phyloP scores from a whole-genome alignment of 306 rosid species.

The Cicer yamashitae region DNA sequence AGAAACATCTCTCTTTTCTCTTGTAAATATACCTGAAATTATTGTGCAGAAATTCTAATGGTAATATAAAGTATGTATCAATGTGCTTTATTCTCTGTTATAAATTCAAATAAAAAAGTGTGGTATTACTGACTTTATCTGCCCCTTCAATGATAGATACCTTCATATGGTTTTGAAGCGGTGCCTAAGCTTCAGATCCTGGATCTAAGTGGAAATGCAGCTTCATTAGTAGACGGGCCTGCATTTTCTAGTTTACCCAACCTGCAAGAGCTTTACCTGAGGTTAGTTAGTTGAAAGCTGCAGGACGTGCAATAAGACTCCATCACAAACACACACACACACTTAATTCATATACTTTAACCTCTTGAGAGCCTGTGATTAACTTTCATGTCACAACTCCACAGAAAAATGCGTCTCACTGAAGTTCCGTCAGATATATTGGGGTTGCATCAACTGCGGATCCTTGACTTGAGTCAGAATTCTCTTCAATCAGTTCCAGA shows the following conservation, averaged over 20 bases:
- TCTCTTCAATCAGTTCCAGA: slow-evolving; percentile 76
- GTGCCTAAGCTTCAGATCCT: slow-evolving; percentile 77
- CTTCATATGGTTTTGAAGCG: slow-evolving; percentile 76
- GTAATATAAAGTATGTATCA: slow-evolving; percentile 11
- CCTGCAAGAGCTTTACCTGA: slow-evolving; percentile 87
- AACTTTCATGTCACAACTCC: slow-evolving; percentile 46
- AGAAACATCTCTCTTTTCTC: background rate
- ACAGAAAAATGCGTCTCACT: slow-evolving; percentile 72
- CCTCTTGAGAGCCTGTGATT: slow-evolving; percentile 36
- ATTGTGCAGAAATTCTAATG: slow-evolving; percentile 19
- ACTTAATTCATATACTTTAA: slow-evolving; percentile 1
- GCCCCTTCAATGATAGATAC: slow-evolving; percentile 63
- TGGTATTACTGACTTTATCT: slow-evolving; percentile 42
- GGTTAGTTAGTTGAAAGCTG: slow-evolving; percentile 62
- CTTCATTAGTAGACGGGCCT: slow-evolving; percentile 66
- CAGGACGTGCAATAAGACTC: slow-evolving; percentile 28
- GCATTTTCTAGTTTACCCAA: slow-evolving; percentile 70
- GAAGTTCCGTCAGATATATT: slow-evolving; percentile 79
- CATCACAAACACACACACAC: slow-evolving; percentile 10
- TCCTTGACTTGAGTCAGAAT: slow-evolving; percentile 89
- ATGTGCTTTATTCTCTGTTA: slow-evolving; percentile 29
- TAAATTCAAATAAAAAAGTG: slow-evolving; percentile 34
- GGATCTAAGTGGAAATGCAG: slow-evolving; percentile 77
- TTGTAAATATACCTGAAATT: background rate
- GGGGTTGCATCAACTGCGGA: slow-evolving; percentile 64